These are phyloP conservation scores for Aspergillus luchuensis DNA, from an alignment of 2,329 filamentous ascomycete species.

Conservation along the genomic window DNA sequence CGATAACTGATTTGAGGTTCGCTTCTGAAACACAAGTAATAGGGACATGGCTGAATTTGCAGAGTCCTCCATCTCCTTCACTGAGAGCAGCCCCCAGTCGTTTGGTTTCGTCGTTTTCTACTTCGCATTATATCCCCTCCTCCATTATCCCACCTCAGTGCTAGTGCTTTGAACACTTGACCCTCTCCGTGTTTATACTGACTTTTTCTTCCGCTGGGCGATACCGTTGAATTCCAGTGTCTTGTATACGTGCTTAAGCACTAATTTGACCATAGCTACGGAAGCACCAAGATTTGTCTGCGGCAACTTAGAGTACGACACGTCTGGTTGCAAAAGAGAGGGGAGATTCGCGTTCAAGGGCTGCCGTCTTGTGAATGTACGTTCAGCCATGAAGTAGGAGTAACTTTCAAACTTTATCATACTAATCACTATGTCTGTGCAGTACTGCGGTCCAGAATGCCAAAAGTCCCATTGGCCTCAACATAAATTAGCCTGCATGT, in stretches of 20 bases:
- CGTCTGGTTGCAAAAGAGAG: background rate
- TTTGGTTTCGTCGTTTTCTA: too few species aligned
- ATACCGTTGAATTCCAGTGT: too few species aligned
- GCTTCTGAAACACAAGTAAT: background rate
- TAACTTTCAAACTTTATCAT: too few species aligned
- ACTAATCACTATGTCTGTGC: background rate
- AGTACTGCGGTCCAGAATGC: constrained; percentile 14
- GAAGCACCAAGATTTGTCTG: background rate
- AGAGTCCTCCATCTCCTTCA: too few species aligned
- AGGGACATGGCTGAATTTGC: too few species aligned
- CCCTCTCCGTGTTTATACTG: too few species aligned
- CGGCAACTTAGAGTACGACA: background rate
- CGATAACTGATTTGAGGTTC: background rate
- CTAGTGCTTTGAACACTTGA: too few species aligned
- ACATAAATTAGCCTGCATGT: constrained; percentile 6
- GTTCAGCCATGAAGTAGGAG: background rate
- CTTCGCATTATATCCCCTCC: too few species aligned
- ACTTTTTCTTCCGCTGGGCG: too few species aligned
- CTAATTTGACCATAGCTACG: background rate
- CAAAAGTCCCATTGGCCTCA: constrained; percentile 11
- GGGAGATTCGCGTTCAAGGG: background rate
- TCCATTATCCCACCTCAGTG: too few species aligned
- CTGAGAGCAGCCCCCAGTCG: too few species aligned
- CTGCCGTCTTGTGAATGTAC: constrained; percentile 6
- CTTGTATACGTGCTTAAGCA: too few species aligned